Base-by-base conservation (phyloP, 2,329 filamentous ascomycete species). In the Macrophomina tecta region DNA sequence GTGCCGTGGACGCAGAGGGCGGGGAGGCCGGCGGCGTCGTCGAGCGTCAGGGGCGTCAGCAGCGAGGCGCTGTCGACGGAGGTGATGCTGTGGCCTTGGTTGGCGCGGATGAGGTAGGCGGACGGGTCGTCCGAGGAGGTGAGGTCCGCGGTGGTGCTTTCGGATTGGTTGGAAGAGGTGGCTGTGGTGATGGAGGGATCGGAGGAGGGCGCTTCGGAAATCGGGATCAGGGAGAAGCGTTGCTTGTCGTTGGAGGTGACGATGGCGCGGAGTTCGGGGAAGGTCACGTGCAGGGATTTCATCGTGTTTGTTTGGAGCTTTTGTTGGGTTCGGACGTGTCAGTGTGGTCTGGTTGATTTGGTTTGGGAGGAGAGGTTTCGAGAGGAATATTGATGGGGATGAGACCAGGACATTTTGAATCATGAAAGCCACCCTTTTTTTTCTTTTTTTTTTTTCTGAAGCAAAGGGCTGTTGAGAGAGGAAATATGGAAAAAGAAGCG, bases 1-100 rank as follows among this genome's bases (percentile, higher is more conserved):
- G 94, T 97, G 45, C 95, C 94, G 80, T 98, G 94, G 2, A 98
- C 87, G 3, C 93, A 92, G 0, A 85, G 82, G 0, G 82, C 74
- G 0, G 92, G 92, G 1, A 94, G 72, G 69, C 87, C 87, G 30
- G 74, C 84, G 1, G 94, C 72, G 69, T 87, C 87, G 1, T 36
- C 40, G 6, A 32, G 1, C 0, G 74, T 89, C 67, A 97, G 83
- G 6, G 90, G 89, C 23, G 83, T 85, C 3, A 97, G 86, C 2
- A 96, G 85, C 0, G 86, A 86, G 55, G 90, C 87, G n/a, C 88
- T 88, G 34, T 92, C 90, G 42, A 90, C 81, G 45, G 42, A 23
- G 74, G 89, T 88, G 75, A 99, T 91, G 73, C 88, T 93, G 82
- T 98, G 95, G 65, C 95, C 95, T 81, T 98, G 95, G 75, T 96